A percentile compares a stretch with the other conserved stretches of the same genome.
Evolutionary conservation across 352 stramenopile genomes (phyloP).

Genomic region (Phytophthora citricola): DNA sequence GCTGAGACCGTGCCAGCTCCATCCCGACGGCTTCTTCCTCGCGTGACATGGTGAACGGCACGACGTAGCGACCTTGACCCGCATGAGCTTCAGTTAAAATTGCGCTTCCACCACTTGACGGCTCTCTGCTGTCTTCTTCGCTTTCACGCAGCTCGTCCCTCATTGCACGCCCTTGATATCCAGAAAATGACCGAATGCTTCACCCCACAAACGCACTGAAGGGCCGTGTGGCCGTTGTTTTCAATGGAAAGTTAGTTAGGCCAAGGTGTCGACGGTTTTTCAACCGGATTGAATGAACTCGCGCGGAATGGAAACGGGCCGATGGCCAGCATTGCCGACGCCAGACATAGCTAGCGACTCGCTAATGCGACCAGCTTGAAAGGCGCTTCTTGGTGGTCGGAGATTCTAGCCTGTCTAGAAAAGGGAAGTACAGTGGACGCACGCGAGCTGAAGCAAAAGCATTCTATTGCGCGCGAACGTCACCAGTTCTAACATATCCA

Average conservation of each 20-base stretch:
- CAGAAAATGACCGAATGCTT: conserved; percentile 19
- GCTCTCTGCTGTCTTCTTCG: conserved; percentile 24
- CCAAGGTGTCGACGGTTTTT: conserved; percentile 34
- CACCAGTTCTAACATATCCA: conserved; percentile 58
- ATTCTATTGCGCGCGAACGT: conserved; percentile 55
- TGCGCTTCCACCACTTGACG: not conserved
- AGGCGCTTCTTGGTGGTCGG: not conserved
- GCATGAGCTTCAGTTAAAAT: conserved; percentile 6
- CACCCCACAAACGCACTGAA: conserved; percentile 11
- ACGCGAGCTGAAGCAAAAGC: conserved; percentile 41
- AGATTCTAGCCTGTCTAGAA: conserved; percentile 3
- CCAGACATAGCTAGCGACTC: conserved; percentile 2
- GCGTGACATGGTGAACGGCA: conserved; percentile 55
- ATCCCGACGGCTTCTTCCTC: conserved; percentile 47
- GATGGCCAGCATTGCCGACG: not conserved
- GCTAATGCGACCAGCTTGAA: conserved; percentile 3
- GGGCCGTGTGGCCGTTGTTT: conserved; percentile 34
- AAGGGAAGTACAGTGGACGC: not conserved
- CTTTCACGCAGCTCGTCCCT: conserved; percentile 22
- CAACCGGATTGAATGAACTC: conserved; percentile 21
- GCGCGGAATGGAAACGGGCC: conserved; percentile 1
- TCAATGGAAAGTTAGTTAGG: conserved; percentile 27
- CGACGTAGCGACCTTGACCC: conserved; percentile 54
- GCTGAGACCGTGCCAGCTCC: conserved; percentile 29
- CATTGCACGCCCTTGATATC: conserved; percentile 23